Conservation (phyloP, 2,329 filamentous ascomycete species). For the Dichotomopilus funicola region DNA sequence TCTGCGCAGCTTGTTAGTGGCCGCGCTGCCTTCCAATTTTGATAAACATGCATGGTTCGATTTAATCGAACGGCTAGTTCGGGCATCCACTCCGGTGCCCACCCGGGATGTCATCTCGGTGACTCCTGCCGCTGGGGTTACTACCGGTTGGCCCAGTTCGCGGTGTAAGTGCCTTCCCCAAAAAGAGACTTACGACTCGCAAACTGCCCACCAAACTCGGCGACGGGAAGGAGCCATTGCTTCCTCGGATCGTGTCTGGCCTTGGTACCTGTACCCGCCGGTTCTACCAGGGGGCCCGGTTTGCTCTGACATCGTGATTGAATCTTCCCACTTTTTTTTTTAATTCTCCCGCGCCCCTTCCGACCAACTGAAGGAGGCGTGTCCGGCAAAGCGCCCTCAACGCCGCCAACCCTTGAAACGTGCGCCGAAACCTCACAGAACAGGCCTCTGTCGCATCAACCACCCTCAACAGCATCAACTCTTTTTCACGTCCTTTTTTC, state of each 20-base stretch:
- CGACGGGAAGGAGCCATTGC: background rate
- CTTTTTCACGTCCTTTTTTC: slow-evolving; percentile 1
- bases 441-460: slow-evolving; percentile 23
- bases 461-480: background rate
- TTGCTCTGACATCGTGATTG: background rate
- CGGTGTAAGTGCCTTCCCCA: slow-evolving; percentile 14
- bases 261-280: background rate
- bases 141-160: background rate
- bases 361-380: slow-evolving; percentile 9
- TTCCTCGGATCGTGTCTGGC: background rate
- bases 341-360: slow-evolving; percentile 8
- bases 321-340: slow-evolving; percentile 10
- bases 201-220: background rate
- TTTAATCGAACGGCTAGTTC: slow-evolving; percentile 7
- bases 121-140: slow-evolving; percentile 12
- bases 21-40: no score
- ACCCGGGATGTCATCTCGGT: slow-evolving; percentile 18
- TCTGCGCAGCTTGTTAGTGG: no score
- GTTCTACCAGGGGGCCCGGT: background rate
- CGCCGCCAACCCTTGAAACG: slow-evolving; percentile 23
- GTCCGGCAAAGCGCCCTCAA: slow-evolving; percentile 12
- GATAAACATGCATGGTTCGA: background rate
- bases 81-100: slow-evolving; percentile 13
- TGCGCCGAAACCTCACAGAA: slow-evolving; percentile 21
- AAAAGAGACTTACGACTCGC: background rate